Evolutionary conservation across 345 rosid genomes (phyloP).

Genomic region (Pseudoturritis turrita): DNA sequence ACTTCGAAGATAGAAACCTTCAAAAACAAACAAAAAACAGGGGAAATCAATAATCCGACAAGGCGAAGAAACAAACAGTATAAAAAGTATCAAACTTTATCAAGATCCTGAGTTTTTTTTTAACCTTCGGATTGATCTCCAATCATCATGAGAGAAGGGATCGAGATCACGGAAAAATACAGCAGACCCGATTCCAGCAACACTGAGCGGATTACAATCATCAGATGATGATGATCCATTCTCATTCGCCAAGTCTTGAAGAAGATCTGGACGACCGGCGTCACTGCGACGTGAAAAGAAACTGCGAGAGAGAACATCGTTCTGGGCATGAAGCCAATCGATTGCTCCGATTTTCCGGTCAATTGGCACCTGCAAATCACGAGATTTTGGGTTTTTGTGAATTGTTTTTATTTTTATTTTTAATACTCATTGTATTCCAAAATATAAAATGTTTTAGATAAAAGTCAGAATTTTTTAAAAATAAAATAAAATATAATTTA

Average conservation of each 20-base stretch:
- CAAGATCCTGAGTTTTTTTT: background rate
- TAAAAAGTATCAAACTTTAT: too few relatives aligned
- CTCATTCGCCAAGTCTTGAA: slow-evolving; percentile 28
- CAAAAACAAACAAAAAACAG: slow-evolving; percentile 17
- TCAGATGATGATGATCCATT: slow-evolving; percentile 33
- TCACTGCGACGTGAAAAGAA: slow-evolving; percentile 63
- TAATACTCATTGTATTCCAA: too few relatives aligned
- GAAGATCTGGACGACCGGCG: slow-evolving; percentile 27
- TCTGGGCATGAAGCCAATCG: slow-evolving; percentile 80
- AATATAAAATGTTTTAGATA: too few relatives aligned
- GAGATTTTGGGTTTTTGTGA: too few relatives aligned
- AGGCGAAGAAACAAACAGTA: background rate
- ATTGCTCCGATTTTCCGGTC: slow-evolving; percentile 56
- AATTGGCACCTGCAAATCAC: slow-evolving; percentile 51
- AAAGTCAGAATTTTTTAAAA: too few relatives aligned
- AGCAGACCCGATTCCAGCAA: slow-evolving; percentile 83
- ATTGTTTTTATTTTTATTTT: too few relatives aligned
- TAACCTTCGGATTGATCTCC: slow-evolving; percentile 82
- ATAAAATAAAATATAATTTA: too few relatives aligned
- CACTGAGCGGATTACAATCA: slow-evolving; percentile 41
- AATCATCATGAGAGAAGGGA: slow-evolving; percentile 71
- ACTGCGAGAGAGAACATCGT: slow-evolving; percentile 57
- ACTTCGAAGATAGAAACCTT: slow-evolving; percentile 63
- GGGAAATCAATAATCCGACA: background rate
- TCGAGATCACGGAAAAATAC: slow-evolving; percentile 57